Conservation (phyloP, 2,329 filamentous ascomycete species). For the Hymenoscyphus fructigenus region DNA sequence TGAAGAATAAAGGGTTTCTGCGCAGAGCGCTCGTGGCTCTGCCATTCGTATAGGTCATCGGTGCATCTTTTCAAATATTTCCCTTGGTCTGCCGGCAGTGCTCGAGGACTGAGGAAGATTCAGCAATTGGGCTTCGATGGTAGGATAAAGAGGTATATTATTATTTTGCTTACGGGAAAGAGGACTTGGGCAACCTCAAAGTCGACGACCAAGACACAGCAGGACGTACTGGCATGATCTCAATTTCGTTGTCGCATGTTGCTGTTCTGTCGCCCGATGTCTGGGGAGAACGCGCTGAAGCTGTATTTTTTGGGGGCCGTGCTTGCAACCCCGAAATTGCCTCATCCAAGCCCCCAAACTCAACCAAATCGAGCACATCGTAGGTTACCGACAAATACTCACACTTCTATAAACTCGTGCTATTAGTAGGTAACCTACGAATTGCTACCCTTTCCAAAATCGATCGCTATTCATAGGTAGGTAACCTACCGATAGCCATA, state of each 20-base stretch:
- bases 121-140: slow-evolving; percentile 15
- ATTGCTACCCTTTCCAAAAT: too few relatives aligned
- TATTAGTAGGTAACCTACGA: too few relatives aligned
- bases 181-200: slow-evolving; percentile 71
- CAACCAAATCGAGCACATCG: too few relatives aligned
- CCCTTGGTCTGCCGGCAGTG: slow-evolving; percentile 44
- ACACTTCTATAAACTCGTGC: too few relatives aligned
- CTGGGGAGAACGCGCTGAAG: not conserved
- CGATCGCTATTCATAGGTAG: too few relatives aligned
- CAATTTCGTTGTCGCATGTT: slow-evolving; percentile 18
- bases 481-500: too few relatives aligned
- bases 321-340: not conserved
- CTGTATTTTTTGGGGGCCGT: not conserved
- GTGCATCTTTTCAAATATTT: slow-evolving; percentile 73
- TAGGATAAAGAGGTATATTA: not conserved
- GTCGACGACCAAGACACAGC: slow-evolving; percentile 70
- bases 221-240: slow-evolving; percentile 34
- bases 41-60: slow-evolving; percentile 89
- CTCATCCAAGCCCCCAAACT: too few relatives aligned
- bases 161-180: slow-evolving; percentile 61
- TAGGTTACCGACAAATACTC: too few relatives aligned
- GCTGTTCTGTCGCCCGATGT: not conserved
- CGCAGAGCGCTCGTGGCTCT: slow-evolving; percentile 44
- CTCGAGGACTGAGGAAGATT: slow-evolving; percentile 34
- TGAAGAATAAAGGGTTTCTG: slow-evolving; percentile 72